Conservation (phyloP, 352 stramenopile species). For the Pythium pyrilobum region DNA sequence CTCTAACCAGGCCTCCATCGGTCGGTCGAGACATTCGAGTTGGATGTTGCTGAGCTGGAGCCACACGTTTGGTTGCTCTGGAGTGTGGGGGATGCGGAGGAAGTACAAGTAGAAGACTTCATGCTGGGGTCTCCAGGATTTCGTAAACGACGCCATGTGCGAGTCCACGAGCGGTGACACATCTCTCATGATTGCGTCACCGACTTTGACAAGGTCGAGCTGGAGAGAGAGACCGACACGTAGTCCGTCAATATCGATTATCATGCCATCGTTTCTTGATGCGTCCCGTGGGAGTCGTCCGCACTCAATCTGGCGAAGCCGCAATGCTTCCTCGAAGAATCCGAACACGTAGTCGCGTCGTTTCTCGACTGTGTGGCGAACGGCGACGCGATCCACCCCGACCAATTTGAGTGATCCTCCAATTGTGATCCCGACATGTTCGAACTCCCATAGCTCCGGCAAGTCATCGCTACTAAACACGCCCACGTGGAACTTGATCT, state of each 20-base stretch:
- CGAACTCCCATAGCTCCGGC: conserved; percentile 65
- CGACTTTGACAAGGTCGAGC: conserved; percentile 31
- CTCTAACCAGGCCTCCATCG: conserved; percentile 66
- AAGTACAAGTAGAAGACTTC: conserved; percentile 65
- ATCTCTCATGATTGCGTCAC: conserved; percentile 20
- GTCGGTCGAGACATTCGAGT: conserved; percentile 41
- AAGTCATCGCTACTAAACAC: conserved; percentile 65
- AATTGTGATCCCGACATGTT: conserved; percentile 32
- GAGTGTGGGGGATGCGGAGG: conserved; percentile 28
- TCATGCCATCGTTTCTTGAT: conserved; percentile 41
- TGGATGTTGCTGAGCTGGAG: conserved; percentile 37
- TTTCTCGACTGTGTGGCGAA: conserved; percentile 49
- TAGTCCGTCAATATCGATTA: conserved; percentile 48
- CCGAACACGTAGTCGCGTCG: conserved; percentile 55
- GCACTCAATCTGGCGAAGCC: conserved; percentile 34
- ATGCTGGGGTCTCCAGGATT: conserved; percentile 58
- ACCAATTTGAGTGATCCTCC: conserved; percentile 36
- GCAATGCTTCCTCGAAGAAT: conserved; percentile 62
- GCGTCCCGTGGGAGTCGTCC: not conserved
- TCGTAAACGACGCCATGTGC: conserved; percentile 17
- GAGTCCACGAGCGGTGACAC: conserved; percentile 29
- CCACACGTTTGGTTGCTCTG: conserved; percentile 37
- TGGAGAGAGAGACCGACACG: conserved; percentile 27
- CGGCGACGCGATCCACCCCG: conserved; percentile 27
- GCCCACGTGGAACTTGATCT: conserved; percentile 35